Evolutionary conservation across 2,329 filamentous ascomycete species (phyloP), one percentile per base, ranked within the genome.

Genomic region (Beauveria medogensis): DNA sequence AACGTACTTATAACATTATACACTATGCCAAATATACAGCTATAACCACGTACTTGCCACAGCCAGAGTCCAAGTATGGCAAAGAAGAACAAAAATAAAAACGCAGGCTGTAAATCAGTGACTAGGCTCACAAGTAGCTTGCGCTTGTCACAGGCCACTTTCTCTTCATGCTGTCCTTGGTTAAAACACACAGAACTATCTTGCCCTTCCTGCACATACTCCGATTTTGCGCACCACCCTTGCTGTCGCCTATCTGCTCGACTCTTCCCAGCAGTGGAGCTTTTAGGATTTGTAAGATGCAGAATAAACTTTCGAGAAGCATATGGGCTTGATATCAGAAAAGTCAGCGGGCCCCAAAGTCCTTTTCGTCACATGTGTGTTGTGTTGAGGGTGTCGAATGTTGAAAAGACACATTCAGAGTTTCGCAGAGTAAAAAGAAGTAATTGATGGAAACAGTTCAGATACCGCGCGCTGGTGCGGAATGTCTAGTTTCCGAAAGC

Each of bases 21-120:
- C 70, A 72, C 70, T 72, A 72, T 70, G 57, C 57, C 67, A 61
- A 72, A 71, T 72, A 70, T 66, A 71, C 68, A 70, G 67, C 68
- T 70, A 69, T 67, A 67, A 55, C 41, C 61, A 55, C 34, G 28
- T 40, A 60, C 55, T 56, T 61, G 52, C 44, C 52, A 43, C 18
- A 56, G 59, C 44, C 51, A 50, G 9, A 56, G 59, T n/a, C 22
- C 43, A 52, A 51, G 44, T 50, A 22, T 51, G 22, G 43, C 58
- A 43, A n/a, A 22, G 48, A 48, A 54, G 47, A 53, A 41, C 30
- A 34, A 43, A 55, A 43, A 51, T 20, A 54, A 51, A 4, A 48
- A 46, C 57, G 41, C 57, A 50, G 28, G 50, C 44, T 37, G 40
- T 12, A 54, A 60, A 54, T 46, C 40, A 24, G 43, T 54, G 16